These are phyloP conservation scores for Cyamopsis tetragonoloba DNA, from an alignment of 306 rosid genomes.

Conservation along the genomic window DNA sequence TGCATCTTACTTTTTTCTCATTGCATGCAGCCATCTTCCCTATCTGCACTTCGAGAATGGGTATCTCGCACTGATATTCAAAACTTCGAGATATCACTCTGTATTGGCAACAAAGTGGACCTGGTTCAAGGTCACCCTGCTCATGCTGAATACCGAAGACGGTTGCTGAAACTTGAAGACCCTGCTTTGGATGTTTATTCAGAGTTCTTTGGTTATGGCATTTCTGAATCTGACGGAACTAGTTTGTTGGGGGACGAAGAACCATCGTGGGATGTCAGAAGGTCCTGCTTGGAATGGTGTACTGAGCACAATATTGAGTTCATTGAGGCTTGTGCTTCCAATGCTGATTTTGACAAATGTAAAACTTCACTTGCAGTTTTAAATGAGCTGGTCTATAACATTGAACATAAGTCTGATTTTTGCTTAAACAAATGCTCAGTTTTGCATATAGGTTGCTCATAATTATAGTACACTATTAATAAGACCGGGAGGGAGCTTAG, in stretches of 20 bases:
- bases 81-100: conserved; percentile 67
- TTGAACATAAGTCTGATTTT: neutral
- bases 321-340: conserved; percentile 82
- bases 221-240: conserved; percentile 78
- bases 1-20: neutral
- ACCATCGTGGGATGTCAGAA: conserved; percentile 47
- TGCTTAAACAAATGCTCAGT: neutral
- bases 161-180: conserved; percentile 47
- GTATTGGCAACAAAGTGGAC: conserved; percentile 91
- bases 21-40: conserved; percentile 59
- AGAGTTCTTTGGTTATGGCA: conserved; percentile 58
- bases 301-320: conserved; percentile 70
- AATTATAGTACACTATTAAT: neutral
- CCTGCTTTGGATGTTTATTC: conserved; percentile 34
- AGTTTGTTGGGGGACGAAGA: conserved; percentile 64
- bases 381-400: conserved; percentile 1
- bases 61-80: conserved; percentile 57
- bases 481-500: neutral
- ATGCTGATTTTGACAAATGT: conserved; percentile 80
- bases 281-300: conserved; percentile 76
- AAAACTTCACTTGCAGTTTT: conserved; percentile 27
- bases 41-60: conserved; percentile 64
- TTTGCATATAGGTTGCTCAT: neutral
- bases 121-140: conserved; percentile 71
- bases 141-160: conserved; percentile 74